Base-by-base conservation (phyloP, 495 filamentous ascomycete species). In the Xylaria palmicola region DNA sequence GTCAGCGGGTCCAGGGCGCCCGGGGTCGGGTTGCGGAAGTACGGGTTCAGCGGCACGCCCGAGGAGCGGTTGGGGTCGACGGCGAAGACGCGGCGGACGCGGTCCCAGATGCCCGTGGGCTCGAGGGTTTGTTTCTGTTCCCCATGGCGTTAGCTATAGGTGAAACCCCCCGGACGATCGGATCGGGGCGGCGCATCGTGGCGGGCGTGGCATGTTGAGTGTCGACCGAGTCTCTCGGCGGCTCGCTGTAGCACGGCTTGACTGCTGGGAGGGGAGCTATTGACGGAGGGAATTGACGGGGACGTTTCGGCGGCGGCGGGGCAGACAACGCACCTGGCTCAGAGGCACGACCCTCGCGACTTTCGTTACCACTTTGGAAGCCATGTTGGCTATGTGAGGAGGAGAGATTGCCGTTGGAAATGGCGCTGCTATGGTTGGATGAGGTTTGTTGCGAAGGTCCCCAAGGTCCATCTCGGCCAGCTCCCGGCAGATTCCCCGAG, bases 51-150 rank as follows among this genome's bases (percentile, higher is more conserved):
- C 19, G 95, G 95, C 9, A 98, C 75, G 73, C 95, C 95, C 64
- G 86, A 90, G 44, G 92, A 97, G 62, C 95, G 92, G 66, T 90
- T 86, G 9, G 95, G 87, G 74, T 96, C 94, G 63, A 99, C 73
- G 57, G 93, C 85, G 62, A 97, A 76, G 56, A 85, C 72, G 50
- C 85, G 83, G 68, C 92, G 91, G 70, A 99, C 79, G 51, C 82
- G 80, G 64, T 92, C 92, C 90, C 93, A 97, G 74, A 97, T 79
- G 36, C 95, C 95, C 7, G 81, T 85, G 29, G 94, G 93, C 66
- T 94, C 91, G 63, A 99, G 81, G n/a, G 93, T 93, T 77, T 98
- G 94, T 92, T 97, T 98, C 94, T 98, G 66, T 41, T n/a, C n/a
- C n/a, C n/a, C n/a, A n/a, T n/a, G n/a, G n/a, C n/a, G n/a, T n/a